phyloP scores from a whole-genome alignment of 495 filamentous ascomycete species.

The Penicillium canescens region DNA sequence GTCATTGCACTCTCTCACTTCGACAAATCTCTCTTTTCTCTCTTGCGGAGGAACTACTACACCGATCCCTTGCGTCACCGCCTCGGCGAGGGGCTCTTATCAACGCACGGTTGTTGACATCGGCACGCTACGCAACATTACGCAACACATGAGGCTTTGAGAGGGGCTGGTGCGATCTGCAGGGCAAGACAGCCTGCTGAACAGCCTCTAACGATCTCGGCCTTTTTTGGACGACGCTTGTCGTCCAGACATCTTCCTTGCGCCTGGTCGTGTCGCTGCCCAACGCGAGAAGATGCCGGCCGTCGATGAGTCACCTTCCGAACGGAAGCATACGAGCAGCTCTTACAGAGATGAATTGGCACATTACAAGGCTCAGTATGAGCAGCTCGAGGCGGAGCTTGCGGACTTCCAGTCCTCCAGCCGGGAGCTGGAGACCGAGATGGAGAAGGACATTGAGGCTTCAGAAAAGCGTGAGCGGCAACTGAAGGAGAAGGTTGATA shows the following conservation, averaged over 20 bases:
- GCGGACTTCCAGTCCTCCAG: slow-evolving; percentile 93
- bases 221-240: slow-evolving; percentile 20
- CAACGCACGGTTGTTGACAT: slow-evolving; percentile 29
- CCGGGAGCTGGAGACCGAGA: slow-evolving; percentile 88
- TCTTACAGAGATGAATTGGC: slow-evolving; percentile 71
- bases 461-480: slow-evolving; percentile 89
- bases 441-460: slow-evolving; percentile 95
- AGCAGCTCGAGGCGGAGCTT: slow-evolving; percentile 86
- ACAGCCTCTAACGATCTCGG: slow-evolving; percentile 1
- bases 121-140: slow-evolving; percentile 13
- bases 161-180: slow-evolving; percentile 3
- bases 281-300: slow-evolving; percentile 46
- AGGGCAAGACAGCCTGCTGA: slow-evolving; percentile 8
- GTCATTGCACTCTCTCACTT: slow-evolving; percentile 7
- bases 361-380: slow-evolving; percentile 96
- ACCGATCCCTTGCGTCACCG: slow-evolving; percentile 40
- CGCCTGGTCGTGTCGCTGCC: slow-evolving; percentile 30
- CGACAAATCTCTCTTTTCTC: slow-evolving; percentile 8
- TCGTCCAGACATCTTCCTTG: slow-evolving; percentile 18
- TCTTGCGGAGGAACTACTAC: slow-evolving; percentile 27
- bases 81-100: slow-evolving; percentile 41
- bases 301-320: slow-evolving; percentile 66
- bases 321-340: slow-evolving; percentile 57
- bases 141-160: slow-evolving; percentile 16
- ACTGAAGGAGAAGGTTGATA: slow-evolving; percentile 83